Evolutionary conservation across 148 eudicot species (phyloP), one percentile per base, ranked within the genome.

Genomic region (Rhododendron henanense): DNA sequence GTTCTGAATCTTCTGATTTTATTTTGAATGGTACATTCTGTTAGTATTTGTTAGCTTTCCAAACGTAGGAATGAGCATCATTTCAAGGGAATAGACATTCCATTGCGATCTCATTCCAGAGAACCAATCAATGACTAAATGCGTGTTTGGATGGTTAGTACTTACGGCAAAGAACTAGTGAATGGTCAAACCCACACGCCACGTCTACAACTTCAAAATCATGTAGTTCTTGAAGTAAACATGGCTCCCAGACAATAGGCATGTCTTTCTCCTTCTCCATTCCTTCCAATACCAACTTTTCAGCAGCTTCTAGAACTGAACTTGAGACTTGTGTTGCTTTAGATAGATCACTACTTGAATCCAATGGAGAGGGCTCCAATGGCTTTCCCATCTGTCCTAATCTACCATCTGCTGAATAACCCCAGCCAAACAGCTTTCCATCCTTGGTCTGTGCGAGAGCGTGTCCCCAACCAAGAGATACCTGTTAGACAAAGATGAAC

Each of bases 391-490:
- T 86, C 82, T 89, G 89, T 45, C 99, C 99, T 55, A 97, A 90
- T 88, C 98, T 94, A 82, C 98, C 98, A 91, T 97, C 99, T 47
- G 98, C 94, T 82, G 94, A 94, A 87, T 95, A 97, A 69, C 99
- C 99, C 99, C 99, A 97, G 33, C 98, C 98, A 86, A 91, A 95
- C 89, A 97, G 74, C 85, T 93, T 97, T 23, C 98, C 97, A 87
- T 93, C 92, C 82, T 81, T 87, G 55, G 98, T 91, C 83, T 88
- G 91, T 23, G 99, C 98, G 78, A 97, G 94, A 75, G 89, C 96
- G 86, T 97, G 99, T 51, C 99, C 99, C 99, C 99, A 97, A 84
- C 99, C 99, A 81, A 94, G 92, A 82, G 98, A 86, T 3, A 94
- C 97, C 99, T 97, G 90, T 57, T 39, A 84, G 55, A 88, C 69